phyloP scores from a whole-genome alignment of 495 filamentous ascomycete species.

The Penicillium canescens region DNA sequence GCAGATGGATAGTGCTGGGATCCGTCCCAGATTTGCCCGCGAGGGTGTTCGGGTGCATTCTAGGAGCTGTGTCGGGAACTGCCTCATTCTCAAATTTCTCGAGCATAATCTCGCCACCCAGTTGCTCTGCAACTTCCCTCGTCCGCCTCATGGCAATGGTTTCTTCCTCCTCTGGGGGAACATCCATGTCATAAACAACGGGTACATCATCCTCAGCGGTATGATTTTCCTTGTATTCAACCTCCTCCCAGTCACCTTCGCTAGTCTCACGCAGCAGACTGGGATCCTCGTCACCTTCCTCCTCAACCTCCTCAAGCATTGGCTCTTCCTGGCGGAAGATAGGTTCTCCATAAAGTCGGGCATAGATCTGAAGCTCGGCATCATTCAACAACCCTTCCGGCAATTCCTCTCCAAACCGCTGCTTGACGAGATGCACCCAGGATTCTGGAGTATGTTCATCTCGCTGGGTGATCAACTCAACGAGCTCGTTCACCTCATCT shows the following conservation, averaged over 20 bases:
- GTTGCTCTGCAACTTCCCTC: slow-evolving; percentile 45
- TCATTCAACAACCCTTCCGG: slow-evolving; percentile 70
- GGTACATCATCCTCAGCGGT: slow-evolving; percentile 27
- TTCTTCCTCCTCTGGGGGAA: slow-evolving; percentile 26
- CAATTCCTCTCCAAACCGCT: slow-evolving; percentile 73
- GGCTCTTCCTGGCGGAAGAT: slow-evolving; percentile 46
- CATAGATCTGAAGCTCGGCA: slow-evolving; percentile 74
- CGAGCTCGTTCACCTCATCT: slow-evolving; percentile 17
- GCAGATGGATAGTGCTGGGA: slow-evolving; percentile 71
- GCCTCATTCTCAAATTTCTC: slow-evolving; percentile 51
- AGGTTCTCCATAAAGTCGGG: slow-evolving; percentile 73
- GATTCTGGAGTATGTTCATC: slow-evolving; percentile 53
- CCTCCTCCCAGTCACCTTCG: slow-evolving; percentile 60
- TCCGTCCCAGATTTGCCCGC: slow-evolving; percentile 63
- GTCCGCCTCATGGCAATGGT: slow-evolving; percentile 38
- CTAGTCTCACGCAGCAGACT: slow-evolving; percentile 57
- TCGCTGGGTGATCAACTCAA: slow-evolving; percentile 27
- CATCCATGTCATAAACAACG: slow-evolving; percentile 46
- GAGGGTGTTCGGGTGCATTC: slow-evolving; percentile 64
- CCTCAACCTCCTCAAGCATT: slow-evolving; percentile 34
- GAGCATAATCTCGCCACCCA: slow-evolving; percentile 49
- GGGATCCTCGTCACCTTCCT: slow-evolving; percentile 33
- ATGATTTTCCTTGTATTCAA: slow-evolving; percentile 44
- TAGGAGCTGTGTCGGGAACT: slow-evolving; percentile 41
- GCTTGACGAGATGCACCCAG: slow-evolving; percentile 67